Evolutionary conservation across 805 yeast genomes (phyloP).

Genomic region (Candida qinlingensis): DNA sequence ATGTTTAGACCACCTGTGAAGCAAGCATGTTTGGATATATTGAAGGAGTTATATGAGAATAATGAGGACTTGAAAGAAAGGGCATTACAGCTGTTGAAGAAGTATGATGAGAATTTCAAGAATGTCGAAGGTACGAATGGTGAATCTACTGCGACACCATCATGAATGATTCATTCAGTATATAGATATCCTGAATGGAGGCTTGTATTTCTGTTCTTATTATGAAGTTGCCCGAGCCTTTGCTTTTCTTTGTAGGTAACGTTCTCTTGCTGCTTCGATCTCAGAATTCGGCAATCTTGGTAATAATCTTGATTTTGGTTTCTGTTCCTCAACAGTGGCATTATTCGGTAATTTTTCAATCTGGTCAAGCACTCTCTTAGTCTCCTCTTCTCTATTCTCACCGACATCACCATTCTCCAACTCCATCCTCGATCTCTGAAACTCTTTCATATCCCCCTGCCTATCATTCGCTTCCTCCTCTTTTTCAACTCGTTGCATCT

Average conservation of each 20-base stretch:
- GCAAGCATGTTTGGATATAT: constrained; percentile 40
- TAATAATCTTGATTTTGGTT: constrained; percentile 7
- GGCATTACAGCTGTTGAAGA: constrained; percentile 40
- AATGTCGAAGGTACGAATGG: no score
- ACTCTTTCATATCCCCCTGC: not conserved
- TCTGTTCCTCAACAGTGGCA: not conserved
- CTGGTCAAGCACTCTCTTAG: constrained; percentile 4
- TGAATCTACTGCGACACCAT: no score
- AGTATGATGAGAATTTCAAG: constrained; percentile 30
- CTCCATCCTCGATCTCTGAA: not conserved
- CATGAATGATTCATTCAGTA: no score
- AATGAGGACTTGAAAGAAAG: constrained; percentile 48
- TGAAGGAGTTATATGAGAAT: constrained; percentile 40
- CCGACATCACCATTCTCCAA: not conserved
- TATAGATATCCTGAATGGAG: no score
- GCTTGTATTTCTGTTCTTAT: no score
- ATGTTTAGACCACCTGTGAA: constrained; percentile 90
- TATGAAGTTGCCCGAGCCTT: not conserved
- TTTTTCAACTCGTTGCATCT: constrained; percentile 1
- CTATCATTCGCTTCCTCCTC: not conserved
- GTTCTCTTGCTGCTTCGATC: constrained; percentile 12
- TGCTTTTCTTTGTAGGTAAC: constrained; percentile 14
- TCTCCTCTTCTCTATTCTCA: constrained; percentile 6
- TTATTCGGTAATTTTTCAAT: constrained; percentile 1
- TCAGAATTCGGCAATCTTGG: constrained; percentile 15